These are phyloP conservation scores for Chamaecyparis obtusa DNA, from an alignment of 75 land plant species.

Conservation along the genomic window DNA sequence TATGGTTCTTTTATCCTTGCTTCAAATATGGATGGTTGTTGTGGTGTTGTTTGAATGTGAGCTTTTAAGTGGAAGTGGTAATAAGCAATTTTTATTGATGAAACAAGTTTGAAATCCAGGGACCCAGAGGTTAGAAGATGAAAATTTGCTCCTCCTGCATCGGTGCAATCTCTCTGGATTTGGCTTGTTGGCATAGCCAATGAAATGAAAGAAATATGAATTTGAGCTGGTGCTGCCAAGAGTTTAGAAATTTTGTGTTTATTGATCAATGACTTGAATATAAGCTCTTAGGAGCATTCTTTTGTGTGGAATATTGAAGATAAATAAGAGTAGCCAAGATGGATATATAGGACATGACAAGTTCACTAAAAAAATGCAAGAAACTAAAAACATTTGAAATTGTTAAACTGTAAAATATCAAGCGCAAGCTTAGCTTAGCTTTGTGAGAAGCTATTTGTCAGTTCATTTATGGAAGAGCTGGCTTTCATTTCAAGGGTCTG, in stretches of 20 bases:
- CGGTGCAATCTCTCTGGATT: background rate
- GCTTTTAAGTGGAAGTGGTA: background rate
- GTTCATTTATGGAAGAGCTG: slow-evolving; percentile 3
- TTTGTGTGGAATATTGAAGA: background rate
- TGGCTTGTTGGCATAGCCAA: background rate
- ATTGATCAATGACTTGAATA: slow-evolving; percentile 5
- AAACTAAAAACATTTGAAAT: background rate
- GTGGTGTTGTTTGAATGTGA: background rate
- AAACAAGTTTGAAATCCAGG: slow-evolving; percentile 3
- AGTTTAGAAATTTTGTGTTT: slow-evolving; percentile 1
- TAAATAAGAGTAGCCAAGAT: background rate
- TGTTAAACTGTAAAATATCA: slow-evolving; percentile 2
- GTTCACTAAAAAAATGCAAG: background rate
- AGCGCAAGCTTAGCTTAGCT: slow-evolving; percentile 17
- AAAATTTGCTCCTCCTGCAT: background rate
- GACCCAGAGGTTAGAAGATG: slow-evolving; percentile 10
- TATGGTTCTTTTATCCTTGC: background rate
- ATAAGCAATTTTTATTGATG: slow-evolving; percentile 1
- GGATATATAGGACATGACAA: slow-evolving; percentile 3
- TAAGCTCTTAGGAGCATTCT: slow-evolving; percentile 13
- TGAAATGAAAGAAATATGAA: slow-evolving; percentile 7
- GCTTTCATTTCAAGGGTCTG: background rate
- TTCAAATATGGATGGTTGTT: background rate
- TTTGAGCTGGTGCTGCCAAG: slow-evolving; percentile 3
- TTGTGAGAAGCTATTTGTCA: background rate